These are phyloP conservation scores for Pleurotus djamor DNA, from an alignment of 768 basidiomycete genomes.

Conservation along the genomic window DNA sequence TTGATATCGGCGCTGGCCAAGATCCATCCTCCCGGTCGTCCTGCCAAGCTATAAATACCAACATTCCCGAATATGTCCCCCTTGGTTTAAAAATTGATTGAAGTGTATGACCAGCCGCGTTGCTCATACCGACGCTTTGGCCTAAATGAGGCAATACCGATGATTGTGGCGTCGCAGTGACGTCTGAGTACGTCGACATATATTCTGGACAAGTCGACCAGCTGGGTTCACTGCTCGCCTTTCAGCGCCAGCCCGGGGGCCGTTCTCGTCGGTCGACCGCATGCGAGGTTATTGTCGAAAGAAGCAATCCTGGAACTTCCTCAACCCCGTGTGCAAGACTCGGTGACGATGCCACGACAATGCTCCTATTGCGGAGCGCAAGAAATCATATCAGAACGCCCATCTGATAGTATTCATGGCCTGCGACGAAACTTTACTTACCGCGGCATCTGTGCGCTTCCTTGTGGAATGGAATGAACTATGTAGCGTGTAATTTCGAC, in stretches of 20 bases:
- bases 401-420: too few species aligned
- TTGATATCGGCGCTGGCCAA: slow-evolving; percentile 1
- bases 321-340: background rate
- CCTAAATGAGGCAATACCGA: slow-evolving; percentile 4
- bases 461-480: background rate
- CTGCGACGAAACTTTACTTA: too few species aligned
- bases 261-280: background rate
- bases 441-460: too few species aligned
- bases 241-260: too few species aligned
- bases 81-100: background rate
- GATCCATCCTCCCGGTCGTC: background rate
- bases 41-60: background rate
- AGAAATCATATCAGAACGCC: too few species aligned
- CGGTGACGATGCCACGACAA: background rate
- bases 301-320: background rate
- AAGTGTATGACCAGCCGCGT: too few species aligned
- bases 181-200: too few species aligned
- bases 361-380: too few species aligned
- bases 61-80: background rate
- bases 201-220: too few species aligned
- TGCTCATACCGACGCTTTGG: background rate
- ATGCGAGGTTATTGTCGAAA: background rate
- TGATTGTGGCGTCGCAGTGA: background rate
- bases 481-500: background rate
- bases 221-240: too few species aligned